Evolutionary conservation across 345 rosid genomes (phyloP).

Genomic region (Arabidopsis suecica): DNA sequence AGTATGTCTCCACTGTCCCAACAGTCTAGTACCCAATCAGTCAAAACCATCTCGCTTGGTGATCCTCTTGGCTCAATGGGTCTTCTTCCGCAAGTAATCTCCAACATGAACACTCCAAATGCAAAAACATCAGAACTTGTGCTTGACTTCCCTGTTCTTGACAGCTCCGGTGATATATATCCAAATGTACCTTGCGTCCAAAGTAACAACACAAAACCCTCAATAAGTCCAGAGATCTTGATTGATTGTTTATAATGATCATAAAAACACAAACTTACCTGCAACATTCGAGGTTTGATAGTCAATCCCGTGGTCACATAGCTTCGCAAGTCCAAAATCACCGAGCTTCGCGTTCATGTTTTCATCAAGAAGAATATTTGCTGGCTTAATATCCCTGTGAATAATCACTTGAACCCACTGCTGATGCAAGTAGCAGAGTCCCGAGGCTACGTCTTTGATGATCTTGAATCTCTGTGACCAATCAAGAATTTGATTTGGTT

Average conservation of each 20-base stretch:
- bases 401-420: conserved; percentile 75
- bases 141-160: conserved; percentile 70
- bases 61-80: conserved; percentile 49
- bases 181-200: conserved; percentile 68
- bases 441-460: conserved; percentile 70
- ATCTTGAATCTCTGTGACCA: conserved; percentile 76
- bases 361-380: conserved; percentile 73
- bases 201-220: conserved; percentile 12
- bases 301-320: conserved; percentile 62
- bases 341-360: conserved; percentile 72
- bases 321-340: conserved; percentile 83
- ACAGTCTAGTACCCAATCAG: conserved; percentile 36
- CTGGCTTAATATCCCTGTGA: conserved; percentile 78
- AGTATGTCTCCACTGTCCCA: conserved; percentile 39
- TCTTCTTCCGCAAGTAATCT: conserved; percentile 62
- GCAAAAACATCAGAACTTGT: conserved; percentile 74
- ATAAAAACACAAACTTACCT: conserved; percentile 28
- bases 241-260: not conserved
- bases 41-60: conserved; percentile 22
- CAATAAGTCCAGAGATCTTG: conserved; percentile 7
- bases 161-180: conserved; percentile 77
- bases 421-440: conserved; percentile 47
- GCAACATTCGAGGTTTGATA: conserved; percentile 62
- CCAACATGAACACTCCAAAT: conserved; percentile 68
- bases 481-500: conserved; percentile 43